phyloP scores from a whole-genome alignment of 1,284 basidiomycete genomes.

The Malassezia arunalokei region DNA sequence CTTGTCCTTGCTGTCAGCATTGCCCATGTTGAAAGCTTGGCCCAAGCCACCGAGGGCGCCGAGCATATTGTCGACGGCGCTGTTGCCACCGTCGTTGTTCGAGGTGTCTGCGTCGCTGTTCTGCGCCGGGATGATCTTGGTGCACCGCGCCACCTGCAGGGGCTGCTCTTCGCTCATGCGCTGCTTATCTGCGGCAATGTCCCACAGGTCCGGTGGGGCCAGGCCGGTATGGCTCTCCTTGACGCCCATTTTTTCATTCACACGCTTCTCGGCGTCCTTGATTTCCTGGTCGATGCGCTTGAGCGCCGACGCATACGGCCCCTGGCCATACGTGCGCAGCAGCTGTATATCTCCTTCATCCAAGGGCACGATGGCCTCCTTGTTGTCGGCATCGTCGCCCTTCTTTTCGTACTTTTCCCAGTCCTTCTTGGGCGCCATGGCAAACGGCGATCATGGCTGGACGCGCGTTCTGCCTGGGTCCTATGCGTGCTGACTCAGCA shows the following conservation, averaged over 20 bases:
- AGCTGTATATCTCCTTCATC: constrained; percentile 99
- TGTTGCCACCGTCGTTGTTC: constrained; percentile 7
- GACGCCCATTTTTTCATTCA: constrained; percentile 92
- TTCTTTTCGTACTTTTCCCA: constrained; percentile 46
- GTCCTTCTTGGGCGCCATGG: constrained; percentile 43
- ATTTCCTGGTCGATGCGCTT: constrained; percentile 86
- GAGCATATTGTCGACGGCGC: constrained; percentile 25
- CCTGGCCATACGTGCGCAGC: constrained; percentile 98
- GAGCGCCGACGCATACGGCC: constrained; percentile 78
- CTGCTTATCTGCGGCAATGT: constrained; percentile 53
- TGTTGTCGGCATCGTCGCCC: constrained; percentile 29
- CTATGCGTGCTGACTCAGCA: constrained; percentile 10
- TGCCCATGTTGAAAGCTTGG: constrained; percentile 39
- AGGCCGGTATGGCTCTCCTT: constrained; percentile 98
- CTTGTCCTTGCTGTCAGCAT: constrained; percentile 83
- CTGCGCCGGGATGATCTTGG: constrained; percentile 78
- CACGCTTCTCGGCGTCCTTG: constrained; percentile 89
- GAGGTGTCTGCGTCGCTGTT: constrained; percentile 16
- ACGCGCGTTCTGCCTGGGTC: neutral
- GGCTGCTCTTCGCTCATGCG: constrained; percentile 87
- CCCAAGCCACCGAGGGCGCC: constrained; percentile 28
- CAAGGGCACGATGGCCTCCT: constrained; percentile 55
- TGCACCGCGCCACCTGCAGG: constrained; percentile 91
- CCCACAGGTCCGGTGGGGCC: constrained; percentile 92
- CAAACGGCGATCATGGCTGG: too few species aligned